phyloP scores from a whole-genome alignment of 257 asterid species.

The Solanum verrucosum region DNA sequence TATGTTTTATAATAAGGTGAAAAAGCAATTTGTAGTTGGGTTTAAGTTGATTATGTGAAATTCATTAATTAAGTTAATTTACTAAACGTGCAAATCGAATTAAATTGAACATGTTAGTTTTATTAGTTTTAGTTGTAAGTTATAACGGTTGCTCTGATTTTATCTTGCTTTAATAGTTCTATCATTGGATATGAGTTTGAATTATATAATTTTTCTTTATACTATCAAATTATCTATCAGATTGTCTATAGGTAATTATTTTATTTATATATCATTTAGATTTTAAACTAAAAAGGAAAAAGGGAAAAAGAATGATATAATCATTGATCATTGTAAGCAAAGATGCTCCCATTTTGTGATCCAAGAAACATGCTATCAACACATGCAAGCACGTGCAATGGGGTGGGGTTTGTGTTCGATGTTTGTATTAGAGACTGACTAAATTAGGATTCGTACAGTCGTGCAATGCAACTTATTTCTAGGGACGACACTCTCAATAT shows the following conservation, averaged over 20 bases:
- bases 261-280: neutral
- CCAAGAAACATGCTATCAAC: neutral
- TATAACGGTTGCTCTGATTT: neutral
- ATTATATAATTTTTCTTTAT: neutral
- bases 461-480: fast-evolving
- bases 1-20: too few relatives aligned
- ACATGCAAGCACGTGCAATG: neutral
- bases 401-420: too few relatives aligned
- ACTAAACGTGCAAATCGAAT: neutral
- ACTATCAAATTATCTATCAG: neutral
- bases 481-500: fast-evolving
- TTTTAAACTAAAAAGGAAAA: too few relatives aligned
- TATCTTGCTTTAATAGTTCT: neutral
- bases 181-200: neutral
- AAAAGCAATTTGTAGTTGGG: neutral
- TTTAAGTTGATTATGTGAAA: neutral
- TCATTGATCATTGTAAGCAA: neutral
- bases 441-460: too few relatives aligned
- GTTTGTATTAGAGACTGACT: too few relatives aligned
- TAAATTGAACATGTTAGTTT: neutral
- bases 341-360: neutral
- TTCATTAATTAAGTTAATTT: neutral
- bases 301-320: neutral
- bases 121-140: neutral
- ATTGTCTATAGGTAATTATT: neutral